Evolutionary conservation across 2,329 filamentous ascomycete genomes (phyloP).

Genomic region (Talaromyces sp.): DNA sequence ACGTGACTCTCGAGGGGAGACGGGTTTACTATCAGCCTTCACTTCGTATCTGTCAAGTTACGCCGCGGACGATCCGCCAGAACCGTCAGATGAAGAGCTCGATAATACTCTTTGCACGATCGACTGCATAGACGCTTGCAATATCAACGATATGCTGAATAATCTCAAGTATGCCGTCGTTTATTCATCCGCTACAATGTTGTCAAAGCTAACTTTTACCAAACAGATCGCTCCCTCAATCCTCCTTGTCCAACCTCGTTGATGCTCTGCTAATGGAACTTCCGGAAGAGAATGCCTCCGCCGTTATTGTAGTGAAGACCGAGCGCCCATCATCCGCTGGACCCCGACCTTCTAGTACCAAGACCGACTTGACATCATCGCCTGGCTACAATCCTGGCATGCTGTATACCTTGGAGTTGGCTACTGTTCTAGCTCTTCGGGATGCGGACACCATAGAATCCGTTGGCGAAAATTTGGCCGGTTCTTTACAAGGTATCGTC

Average conservation of each 20-base stretch:
- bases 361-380: constrained; percentile 49
- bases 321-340: constrained; percentile 64
- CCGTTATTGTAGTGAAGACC: constrained; percentile 85
- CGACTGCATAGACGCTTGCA: constrained; percentile 87
- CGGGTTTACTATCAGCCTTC: constrained; percentile 86
- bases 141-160: constrained; percentile 72
- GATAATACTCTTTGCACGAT: constrained; percentile 93
- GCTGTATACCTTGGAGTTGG: constrained; percentile 86
- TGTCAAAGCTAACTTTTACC: constrained; percentile 16
- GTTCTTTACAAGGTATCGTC: constrained; percentile 73
- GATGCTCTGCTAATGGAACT: constrained; percentile 72
- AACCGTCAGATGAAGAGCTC: constrained; percentile 93
- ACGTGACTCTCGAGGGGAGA: constrained; percentile 72
- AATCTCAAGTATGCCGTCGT: constrained; percentile 63
- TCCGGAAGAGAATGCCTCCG: constrained; percentile 76
- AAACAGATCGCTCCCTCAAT: constrained; percentile 55
- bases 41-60: constrained; percentile 98
- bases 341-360: constrained; percentile 54
- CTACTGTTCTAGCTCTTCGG: constrained; percentile 72
- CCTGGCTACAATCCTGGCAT: constrained; percentile 77
- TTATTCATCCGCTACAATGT: constrained; percentile 17
- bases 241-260: constrained; percentile 59
- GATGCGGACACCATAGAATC: constrained; percentile 66
- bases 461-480: constrained; percentile 74
- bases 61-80: constrained; percentile 92